Percentiles rank a stretch among this genome's conserved stretches.
Evolutionary conservation across 176 grass and related monocot species (phyloP).

Genomic region (Oryza brachyantha): DNA sequence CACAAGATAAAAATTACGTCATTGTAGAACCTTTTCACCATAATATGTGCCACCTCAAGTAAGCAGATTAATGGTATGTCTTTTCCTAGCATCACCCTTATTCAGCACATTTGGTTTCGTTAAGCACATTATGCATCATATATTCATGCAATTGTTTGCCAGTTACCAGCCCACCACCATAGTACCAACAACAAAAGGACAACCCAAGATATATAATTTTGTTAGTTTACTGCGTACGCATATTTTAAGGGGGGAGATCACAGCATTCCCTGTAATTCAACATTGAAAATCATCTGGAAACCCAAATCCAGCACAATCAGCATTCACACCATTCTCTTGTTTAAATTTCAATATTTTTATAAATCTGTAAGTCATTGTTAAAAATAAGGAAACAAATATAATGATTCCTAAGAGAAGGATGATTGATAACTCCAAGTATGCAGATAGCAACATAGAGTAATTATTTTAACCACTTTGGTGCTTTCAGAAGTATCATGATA

Average conservation of each 20-base stretch:
- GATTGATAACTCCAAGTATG: neutral
- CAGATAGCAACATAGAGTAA: neutral
- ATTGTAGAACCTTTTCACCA: neutral
- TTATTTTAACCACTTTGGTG: neutral
- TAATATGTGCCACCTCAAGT: neutral
- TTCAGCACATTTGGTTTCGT: neutral
- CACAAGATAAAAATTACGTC: neutral
- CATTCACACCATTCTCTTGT: neutral
- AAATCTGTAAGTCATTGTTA: neutral
- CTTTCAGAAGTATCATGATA: neutral
- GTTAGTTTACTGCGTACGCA: neutral
- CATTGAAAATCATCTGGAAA: neutral
- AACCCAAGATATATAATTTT: neutral
- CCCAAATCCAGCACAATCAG: neutral
- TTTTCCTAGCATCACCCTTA: conserved; percentile 6
- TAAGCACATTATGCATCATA: neutral
- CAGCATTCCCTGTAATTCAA: neutral
- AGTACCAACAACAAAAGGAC: neutral
- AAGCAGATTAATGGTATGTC: neutral
- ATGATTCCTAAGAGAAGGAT: neutral
- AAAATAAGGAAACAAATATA: neutral
- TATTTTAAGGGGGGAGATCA: neutral
- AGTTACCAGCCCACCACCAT: neutral
- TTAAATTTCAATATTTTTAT: neutral
- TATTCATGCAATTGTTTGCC: neutral